These are phyloP conservation scores for Rhododendron henanense DNA, from an alignment of 148 eudicot species.

Conservation along the genomic window DNA sequence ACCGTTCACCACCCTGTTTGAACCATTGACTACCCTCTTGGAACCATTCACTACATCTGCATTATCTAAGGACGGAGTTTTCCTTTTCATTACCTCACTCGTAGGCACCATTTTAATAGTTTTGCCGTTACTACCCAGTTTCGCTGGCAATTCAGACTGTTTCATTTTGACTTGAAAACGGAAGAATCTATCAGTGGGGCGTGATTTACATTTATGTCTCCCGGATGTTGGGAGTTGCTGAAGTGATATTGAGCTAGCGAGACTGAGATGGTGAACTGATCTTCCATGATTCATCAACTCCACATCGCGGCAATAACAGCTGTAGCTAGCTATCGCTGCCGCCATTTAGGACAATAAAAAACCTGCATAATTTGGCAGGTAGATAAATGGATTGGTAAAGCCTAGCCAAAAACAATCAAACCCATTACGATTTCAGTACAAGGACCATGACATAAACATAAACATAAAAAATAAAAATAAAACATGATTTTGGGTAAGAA, in stretches of 20 bases:
- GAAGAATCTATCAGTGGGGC: slow-evolving; percentile 15
- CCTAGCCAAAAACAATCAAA: not conserved
- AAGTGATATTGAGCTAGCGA: slow-evolving; percentile 51
- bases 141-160: slow-evolving; percentile 50
- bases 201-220: slow-evolving; percentile 16
- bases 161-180: slow-evolving; percentile 41
- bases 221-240: slow-evolving; percentile 22
- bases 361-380: slow-evolving; percentile 22
- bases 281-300: slow-evolving; percentile 45
- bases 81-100: slow-evolving; percentile 56
- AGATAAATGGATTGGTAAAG: not conserved
- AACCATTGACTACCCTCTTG: slow-evolving; percentile 52
- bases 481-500: not conserved
- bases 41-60: slow-evolving; percentile 47
- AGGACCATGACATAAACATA: not conserved
- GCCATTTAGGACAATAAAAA: slow-evolving; percentile 42
- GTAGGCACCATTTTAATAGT: slow-evolving; percentile 65
- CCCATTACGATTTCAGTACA: not conserved
- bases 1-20: slow-evolving; percentile 23
- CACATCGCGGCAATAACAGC: slow-evolving; percentile 55
- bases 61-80: slow-evolving; percentile 18
- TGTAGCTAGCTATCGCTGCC: slow-evolving; percentile 70
- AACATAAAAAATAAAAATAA: not conserved
- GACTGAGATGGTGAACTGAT: slow-evolving; percentile 35
- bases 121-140: slow-evolving; percentile 49